A percentile compares a stretch with the other conserved stretches of the same genome.
Evolutionary conservation across 2,329 filamentous ascomycete genomes (phyloP).

Genomic region (Metarhizium humberi): DNA sequence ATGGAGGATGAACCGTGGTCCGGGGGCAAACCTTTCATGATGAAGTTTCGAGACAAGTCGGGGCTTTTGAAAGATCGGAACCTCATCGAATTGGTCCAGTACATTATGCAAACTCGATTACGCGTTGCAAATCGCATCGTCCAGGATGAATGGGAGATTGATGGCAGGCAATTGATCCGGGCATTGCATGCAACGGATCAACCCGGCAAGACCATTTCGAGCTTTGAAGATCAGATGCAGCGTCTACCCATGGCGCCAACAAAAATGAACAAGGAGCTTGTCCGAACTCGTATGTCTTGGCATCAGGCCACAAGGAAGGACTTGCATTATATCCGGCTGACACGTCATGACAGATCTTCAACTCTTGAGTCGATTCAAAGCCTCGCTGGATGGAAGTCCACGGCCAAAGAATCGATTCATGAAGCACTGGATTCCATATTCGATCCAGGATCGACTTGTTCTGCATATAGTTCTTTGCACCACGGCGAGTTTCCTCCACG

Average conservation of each 20-base stretch:
- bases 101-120: constrained; percentile 21
- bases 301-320: constrained; percentile 6
- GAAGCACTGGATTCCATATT: constrained; percentile 37
- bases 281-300: constrained; percentile 30
- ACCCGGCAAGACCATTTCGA: constrained; percentile 14
- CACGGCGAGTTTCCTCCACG: constrained; percentile 40
- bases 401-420: constrained; percentile 34
- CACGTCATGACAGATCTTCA: constrained; percentile 29
- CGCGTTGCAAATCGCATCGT: constrained; percentile 19
- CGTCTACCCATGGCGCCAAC: constrained; percentile 32
- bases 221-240: constrained; percentile 26
- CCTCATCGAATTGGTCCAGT: constrained; percentile 17
- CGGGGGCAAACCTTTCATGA: constrained; percentile 13
- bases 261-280: constrained; percentile 36
- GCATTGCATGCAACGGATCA: constrained; percentile 12
- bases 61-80: constrained; percentile 16
- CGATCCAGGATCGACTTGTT: constrained; percentile 39
- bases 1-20: constrained; percentile 7
- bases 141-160: constrained; percentile 21
- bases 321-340: no score
- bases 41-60: constrained; percentile 16
- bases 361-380: constrained; percentile 40
- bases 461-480: constrained; percentile 40
- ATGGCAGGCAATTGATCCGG: constrained; percentile 15
- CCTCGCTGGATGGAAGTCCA: constrained; percentile 38